Percentiles rank a stretch among this genome's conserved stretches.
Evolutionary conservation across 169 alveolate species (phyloP).

Genomic region (Eimeria acervulina): DNA sequence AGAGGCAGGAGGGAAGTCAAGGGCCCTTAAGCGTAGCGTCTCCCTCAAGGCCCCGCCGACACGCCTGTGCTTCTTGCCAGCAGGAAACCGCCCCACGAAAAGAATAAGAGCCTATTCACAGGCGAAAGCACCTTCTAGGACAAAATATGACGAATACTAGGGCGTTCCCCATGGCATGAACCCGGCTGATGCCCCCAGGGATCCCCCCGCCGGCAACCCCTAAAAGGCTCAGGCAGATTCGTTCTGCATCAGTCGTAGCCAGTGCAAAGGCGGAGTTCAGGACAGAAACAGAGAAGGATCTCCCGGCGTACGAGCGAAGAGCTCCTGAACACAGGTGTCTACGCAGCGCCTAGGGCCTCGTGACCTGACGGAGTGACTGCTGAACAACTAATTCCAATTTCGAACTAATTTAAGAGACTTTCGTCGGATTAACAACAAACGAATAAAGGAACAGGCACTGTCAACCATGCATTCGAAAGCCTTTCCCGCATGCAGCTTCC

Average conservation of each 20-base stretch:
- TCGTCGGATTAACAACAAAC: neutral
- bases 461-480: neutral
- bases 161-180: neutral
- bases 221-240: neutral
- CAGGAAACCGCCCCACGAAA: neutral
- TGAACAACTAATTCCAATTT: neutral
- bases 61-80: neutral
- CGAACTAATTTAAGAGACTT: neutral
- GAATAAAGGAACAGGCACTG: neutral
- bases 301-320: neutral
- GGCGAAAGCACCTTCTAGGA: neutral
- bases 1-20: neutral
- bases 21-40: neutral
- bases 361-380: neutral
- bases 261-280: neutral
- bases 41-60: slow-evolving; percentile 5
- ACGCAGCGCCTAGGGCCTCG: neutral
- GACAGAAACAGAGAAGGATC: neutral
- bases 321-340: neutral
- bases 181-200: neutral
- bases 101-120: neutral
- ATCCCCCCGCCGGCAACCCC: neutral
- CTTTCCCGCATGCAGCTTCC: slow-evolving; percentile 48
- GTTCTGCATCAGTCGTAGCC: neutral
- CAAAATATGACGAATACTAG: neutral